Evolutionary conservation across 2,329 filamentous ascomycete species (phyloP), one percentile per base, ranked within the genome.

Genomic region (Cladosporium sp.): DNA sequence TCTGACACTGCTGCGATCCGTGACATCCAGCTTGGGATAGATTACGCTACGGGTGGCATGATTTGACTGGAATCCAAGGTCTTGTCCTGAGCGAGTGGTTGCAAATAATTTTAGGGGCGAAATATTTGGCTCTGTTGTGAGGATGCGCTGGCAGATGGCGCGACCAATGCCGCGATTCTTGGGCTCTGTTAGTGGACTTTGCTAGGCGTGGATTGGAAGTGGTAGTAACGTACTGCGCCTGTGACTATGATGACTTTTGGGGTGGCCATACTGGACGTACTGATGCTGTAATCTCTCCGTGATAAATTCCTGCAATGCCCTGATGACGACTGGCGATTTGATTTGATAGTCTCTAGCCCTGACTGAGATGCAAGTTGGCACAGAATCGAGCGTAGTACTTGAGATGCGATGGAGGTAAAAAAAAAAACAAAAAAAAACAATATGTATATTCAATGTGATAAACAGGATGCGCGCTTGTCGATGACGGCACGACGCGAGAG

Each of bases 121-220:
- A 1, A 71, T n/a, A 59, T 68, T 64, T 0, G 70, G 68, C 53
- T 66, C 58, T 3, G 56, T 57, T 62, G 69, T 63, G 40, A 76
- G 69, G 53, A 78, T 72, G 31, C 69, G 67, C 50, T 74, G 65
- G 70, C 74, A 76, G 23, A 78, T 76, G 44, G 76, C 76, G 35
- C 67, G 68, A 56, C 76, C 76, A 62, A 78, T 77, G 57, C 76
- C 76, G 63, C 76, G 72, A 62, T 78, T 78, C 75, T 77, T 18
- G 0, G 8, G 10, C 6, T 18, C 46, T 61, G 60, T 69, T 8
- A 66, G 63, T 37, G n/a, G 16, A n/a, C n/a, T 33, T 56, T 26
- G 7, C 8, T 65, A 26, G 56, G 18, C 35, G 14, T 59, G 16
- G 1, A 29, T 28, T 11, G n/a, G 23, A 12, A 52, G 26, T 52